phyloP scores from a whole-genome alignment of 2,329 filamentous ascomycete genomes.

The Didymella glomerata region DNA sequence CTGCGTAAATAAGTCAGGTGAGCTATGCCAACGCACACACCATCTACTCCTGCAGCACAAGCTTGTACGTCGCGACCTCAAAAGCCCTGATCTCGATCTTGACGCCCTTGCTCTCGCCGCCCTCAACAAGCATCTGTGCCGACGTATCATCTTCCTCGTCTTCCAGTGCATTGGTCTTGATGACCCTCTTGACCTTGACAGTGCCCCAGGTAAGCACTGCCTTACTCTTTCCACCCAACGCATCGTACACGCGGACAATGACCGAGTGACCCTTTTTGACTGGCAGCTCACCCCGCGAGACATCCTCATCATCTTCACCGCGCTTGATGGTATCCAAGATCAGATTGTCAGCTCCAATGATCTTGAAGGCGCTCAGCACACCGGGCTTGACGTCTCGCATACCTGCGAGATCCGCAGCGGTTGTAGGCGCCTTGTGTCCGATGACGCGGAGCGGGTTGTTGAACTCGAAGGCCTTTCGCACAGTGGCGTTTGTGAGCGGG shows the following conservation, averaged over 20 bases:
- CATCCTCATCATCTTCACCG: constrained; percentile 67
- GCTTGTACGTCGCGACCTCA: constrained; percentile 82
- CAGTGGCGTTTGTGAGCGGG: constrained; percentile 73
- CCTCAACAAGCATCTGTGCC: constrained; percentile 53
- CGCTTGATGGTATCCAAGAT: constrained; percentile 92
- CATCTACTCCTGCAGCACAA: constrained; percentile 50
- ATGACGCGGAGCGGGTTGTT: constrained; percentile 78
- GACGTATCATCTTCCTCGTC: constrained; percentile 73
- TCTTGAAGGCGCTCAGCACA: constrained; percentile 67
- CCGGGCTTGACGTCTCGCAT: constrained; percentile 10
- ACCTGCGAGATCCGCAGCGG: constrained; percentile 27
- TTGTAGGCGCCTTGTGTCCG: constrained; percentile 42
- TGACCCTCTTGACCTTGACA: constrained; percentile 77
- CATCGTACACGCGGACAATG: constrained; percentile 86
- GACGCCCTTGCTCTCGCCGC: constrained; percentile 62
- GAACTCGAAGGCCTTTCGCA: constrained; percentile 87
- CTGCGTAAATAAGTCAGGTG: too few species aligned
- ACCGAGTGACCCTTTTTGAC: constrained; percentile 76
- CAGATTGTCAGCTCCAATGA: constrained; percentile 72
- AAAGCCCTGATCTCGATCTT: constrained; percentile 72
- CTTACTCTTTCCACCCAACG: constrained; percentile 79
- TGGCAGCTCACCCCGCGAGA: constrained; percentile 64
- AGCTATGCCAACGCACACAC: too few species aligned
- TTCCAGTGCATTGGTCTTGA: constrained; percentile 87
- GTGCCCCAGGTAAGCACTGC: constrained; percentile 72